Percentiles rank a stretch among this genome's conserved stretches.
Conservation (phyloP, 108 stramenopile species). For the Mediolabrus comicus region DNA sequence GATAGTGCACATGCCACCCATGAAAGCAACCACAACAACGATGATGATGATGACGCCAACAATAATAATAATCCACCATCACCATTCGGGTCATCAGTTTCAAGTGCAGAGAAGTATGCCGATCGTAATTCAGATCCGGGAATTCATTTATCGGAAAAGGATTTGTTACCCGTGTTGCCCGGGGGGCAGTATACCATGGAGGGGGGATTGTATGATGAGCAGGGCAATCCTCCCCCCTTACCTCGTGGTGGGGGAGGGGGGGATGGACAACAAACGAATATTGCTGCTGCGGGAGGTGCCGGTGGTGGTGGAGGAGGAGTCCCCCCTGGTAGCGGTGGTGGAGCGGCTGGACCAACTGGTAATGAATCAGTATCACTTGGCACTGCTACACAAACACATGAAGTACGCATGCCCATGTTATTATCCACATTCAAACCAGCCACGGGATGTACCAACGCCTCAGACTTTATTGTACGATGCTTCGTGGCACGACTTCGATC, state of each 20-base stretch:
- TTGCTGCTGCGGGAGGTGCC: neutral
- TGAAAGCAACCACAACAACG: neutral
- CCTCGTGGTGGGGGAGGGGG: neutral
- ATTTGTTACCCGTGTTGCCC: slow-evolving; percentile 3
- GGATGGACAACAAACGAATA: neutral
- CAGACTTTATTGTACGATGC: slow-evolving; percentile 91
- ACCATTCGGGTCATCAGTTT: slow-evolving; percentile 16
- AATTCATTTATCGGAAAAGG: slow-evolving; percentile 15
- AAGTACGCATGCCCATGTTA: slow-evolving; percentile 88
- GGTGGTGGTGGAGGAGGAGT: neutral
- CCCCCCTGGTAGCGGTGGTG: neutral
- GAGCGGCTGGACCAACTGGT: neutral
- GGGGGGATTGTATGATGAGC: neutral
- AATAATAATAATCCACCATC: no score
- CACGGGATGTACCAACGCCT: slow-evolving; percentile 91
- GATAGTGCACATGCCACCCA: neutral
- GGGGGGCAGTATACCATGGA: neutral
- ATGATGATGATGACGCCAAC: neutral
- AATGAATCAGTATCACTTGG: slow-evolving; percentile 56
- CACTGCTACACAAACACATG: slow-evolving; percentile 87
- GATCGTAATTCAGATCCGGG: slow-evolving; percentile 44
- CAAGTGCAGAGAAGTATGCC: slow-evolving; percentile 26
- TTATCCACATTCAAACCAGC: slow-evolving; percentile 87
- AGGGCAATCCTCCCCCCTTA: no score
- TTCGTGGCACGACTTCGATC: slow-evolving; percentile 82